Conservation (phyloP, 371 early-diverging fungal species). For the Mortierella sp. region DNA sequence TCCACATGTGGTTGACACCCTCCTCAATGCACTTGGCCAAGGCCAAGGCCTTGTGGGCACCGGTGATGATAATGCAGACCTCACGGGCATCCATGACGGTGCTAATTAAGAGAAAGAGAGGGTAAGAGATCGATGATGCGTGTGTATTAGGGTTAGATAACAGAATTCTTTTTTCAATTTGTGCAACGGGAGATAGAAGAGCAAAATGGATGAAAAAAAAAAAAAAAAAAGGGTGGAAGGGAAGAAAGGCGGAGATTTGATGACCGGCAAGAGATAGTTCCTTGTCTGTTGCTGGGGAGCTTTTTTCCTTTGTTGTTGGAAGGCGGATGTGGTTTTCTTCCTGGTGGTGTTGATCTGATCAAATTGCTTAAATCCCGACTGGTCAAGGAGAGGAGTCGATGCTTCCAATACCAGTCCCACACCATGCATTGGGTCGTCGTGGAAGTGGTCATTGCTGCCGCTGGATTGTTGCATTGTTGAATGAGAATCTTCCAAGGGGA, state of each 20-base stretch:
- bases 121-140: background rate
- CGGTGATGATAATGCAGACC: conserved; percentile 89
- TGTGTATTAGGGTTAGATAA: background rate
- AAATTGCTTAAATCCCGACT: background rate
- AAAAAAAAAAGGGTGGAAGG: background rate
- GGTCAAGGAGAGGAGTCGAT: background rate
- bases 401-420: background rate
- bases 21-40: conserved; percentile 91
- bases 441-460: background rate
- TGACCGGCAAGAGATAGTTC: background rate
- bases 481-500: background rate
- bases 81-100: conserved; percentile 94
- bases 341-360: background rate
- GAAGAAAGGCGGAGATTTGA: background rate
- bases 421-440: background rate
- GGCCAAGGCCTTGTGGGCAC: conserved; percentile 86
- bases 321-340: background rate
- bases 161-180: background rate
- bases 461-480: background rate
- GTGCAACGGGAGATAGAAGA: conserved; percentile 4
- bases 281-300: background rate
- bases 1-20: conserved; percentile 94
- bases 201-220: background rate
- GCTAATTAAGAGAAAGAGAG: conserved; percentile 56
- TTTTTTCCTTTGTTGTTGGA: background rate